Evolutionary conservation across 192 early-diverging fungal species (phyloP).

Genomic region (Geranomyces michiganensis): DNA sequence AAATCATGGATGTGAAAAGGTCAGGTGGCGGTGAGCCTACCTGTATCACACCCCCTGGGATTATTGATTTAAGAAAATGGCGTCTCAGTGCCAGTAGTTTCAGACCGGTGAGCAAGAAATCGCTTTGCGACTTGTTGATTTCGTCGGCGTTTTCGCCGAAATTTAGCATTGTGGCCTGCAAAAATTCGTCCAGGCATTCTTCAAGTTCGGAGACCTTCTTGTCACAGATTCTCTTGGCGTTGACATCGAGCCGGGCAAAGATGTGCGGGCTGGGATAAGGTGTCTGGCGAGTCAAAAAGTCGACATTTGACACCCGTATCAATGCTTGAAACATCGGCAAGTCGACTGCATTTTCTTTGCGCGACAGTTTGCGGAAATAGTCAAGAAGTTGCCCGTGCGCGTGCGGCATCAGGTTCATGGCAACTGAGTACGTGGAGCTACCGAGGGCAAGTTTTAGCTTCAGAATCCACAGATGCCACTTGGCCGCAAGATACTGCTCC

Average conservation of each 20-base stretch:
- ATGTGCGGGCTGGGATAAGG: constrained; percentile 33
- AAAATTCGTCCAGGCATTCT: constrained; percentile 52
- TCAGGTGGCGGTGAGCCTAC: not conserved
- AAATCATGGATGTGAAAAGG: not conserved
- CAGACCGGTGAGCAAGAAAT: constrained; percentile 45
- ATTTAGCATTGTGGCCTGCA: constrained; percentile 46
- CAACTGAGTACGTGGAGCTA: constrained; percentile 35
- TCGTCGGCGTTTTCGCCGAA: constrained; percentile 55
- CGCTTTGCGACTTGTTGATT: constrained; percentile 47
- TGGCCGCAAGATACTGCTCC: constrained; percentile 37
- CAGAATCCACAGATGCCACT: constrained; percentile 57
- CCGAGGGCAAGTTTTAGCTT: constrained; percentile 46
- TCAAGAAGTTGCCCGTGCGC: constrained; percentile 24
- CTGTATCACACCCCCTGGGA: constrained; percentile 19
- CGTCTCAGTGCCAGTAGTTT: constrained; percentile 44
- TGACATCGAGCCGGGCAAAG: constrained; percentile 36
- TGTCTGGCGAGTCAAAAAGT: constrained; percentile 7
- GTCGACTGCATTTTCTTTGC: constrained; percentile 12
- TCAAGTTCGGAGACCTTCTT: constrained; percentile 51
- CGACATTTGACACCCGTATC: not conserved
- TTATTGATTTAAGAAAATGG: constrained; percentile 36
- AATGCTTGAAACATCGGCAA: not conserved
- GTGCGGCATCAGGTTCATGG: constrained; percentile 35
- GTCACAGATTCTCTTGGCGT: constrained; percentile 48
- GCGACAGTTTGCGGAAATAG: constrained; percentile 23